phyloP scores from a whole-genome alignment of 2,329 filamentous ascomycete species.

The Cryphonectria naterciae region DNA sequence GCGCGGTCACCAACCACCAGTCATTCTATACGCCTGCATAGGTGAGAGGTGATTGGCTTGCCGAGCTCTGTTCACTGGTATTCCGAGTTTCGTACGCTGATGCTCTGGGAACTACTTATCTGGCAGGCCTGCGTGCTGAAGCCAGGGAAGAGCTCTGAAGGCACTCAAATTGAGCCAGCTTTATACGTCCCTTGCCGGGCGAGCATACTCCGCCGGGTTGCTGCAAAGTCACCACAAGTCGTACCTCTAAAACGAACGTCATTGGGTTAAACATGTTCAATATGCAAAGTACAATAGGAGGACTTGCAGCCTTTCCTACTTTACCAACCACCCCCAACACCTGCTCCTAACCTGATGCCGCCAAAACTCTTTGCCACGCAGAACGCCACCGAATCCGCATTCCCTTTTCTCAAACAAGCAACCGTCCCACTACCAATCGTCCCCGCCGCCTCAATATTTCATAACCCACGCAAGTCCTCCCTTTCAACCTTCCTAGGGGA shows the following conservation, averaged over 20 bases:
- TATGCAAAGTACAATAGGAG: not conserved
- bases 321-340: not conserved
- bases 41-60: too few relatives aligned
- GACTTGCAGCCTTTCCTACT: not conserved
- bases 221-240: not conserved
- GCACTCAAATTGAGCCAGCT: not conserved
- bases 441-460: not conserved
- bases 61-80: too few relatives aligned
- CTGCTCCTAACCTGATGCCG: not conserved
- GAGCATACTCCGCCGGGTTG: not conserved
- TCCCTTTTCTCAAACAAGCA: not conserved
- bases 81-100: not conserved
- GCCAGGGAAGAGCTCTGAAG: not conserved
- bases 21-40: too few relatives aligned
- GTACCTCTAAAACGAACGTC: not conserved
- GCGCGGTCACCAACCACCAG: not conserved
- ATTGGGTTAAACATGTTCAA: not conserved
- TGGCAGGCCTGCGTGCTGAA: not conserved
- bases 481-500: conserved; percentile 36
- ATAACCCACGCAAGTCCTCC: not conserved
- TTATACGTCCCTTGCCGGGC: not conserved
- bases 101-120: too few relatives aligned
- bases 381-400: not conserved
- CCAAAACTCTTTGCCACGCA: not conserved
- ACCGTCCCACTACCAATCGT: not conserved